Percentiles rank a stretch among this genome's conserved stretches.
These are phyloP conservation scores for Quercus mongolica DNA, from an alignment of 306 rosid genomes.

Conservation along the genomic window DNA sequence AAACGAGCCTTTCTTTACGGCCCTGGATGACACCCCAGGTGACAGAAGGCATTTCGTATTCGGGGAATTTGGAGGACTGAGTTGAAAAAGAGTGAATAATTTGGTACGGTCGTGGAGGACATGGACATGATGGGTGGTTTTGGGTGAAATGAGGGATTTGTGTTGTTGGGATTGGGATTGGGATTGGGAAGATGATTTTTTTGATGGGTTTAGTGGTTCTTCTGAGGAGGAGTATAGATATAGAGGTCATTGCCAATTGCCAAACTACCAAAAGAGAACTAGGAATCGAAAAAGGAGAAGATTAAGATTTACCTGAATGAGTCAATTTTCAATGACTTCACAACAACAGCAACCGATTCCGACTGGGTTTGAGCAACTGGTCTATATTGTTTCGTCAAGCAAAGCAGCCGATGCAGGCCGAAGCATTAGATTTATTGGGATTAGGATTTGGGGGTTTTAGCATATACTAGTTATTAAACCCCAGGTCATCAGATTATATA, in stretches of 20 bases:
- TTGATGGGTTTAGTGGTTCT: conserved; percentile 40
- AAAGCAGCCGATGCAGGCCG: no score
- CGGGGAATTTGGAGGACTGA: conserved; percentile 64
- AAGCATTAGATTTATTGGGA: no score
- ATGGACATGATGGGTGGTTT: background rate
- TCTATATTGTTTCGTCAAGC: no score
- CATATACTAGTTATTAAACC: no score
- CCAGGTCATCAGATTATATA: no score
- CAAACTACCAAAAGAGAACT: background rate
- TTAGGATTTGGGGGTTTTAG: no score
- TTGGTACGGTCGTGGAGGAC: conserved; percentile 15
- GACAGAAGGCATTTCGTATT: conserved; percentile 89
- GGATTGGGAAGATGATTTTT: background rate
- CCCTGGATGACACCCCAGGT: conserved; percentile 98
- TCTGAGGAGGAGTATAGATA: conserved; percentile 40
- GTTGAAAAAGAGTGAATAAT: conserved; percentile 39
- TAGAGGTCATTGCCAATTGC: conserved; percentile 20
- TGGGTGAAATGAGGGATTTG: conserved; percentile 6
- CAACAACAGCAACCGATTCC: no score
- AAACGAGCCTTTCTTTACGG: conserved; percentile 86
- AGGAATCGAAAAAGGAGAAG: background rate
- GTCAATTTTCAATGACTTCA: no score
- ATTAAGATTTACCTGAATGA: no score
- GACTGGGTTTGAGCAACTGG: no score
- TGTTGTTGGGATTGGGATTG: background rate